Conservation (phyloP, 1,284 basidiomycete genomes). For the Ganoderma meredithae region DNA sequence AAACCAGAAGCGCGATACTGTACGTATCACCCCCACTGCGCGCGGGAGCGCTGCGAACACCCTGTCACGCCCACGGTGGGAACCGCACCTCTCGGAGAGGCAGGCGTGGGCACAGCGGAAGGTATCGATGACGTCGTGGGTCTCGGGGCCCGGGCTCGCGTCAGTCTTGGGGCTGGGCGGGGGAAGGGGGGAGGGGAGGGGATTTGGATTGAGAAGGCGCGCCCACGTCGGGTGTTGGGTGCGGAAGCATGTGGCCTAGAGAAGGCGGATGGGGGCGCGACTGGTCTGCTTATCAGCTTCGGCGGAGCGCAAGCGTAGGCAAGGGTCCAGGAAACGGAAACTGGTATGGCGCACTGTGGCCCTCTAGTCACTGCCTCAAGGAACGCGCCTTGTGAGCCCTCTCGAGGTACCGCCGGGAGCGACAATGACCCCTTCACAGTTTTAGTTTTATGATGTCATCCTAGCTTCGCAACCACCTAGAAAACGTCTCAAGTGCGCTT, state of each 20-base stretch:
- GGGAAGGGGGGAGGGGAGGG: not conserved
- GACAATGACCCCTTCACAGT: not conserved
- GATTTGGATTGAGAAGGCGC: not conserved
- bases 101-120: not conserved
- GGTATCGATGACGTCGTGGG: not conserved
- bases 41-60: not conserved
- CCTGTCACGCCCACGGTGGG: not conserved
- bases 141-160: not conserved
- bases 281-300: not conserved
- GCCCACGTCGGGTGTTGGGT: not conserved
- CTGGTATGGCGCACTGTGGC: not conserved
- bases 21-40: not conserved
- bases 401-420: not conserved
- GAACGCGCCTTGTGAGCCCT: not conserved
- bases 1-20: not conserved
- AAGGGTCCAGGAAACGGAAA: not conserved
- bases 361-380: not conserved
- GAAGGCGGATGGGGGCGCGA: not conserved
- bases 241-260: not conserved
- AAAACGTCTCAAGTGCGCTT: not conserved
- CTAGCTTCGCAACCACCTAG: not conserved
- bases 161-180: not conserved
- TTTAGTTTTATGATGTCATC: not conserved
- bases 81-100: not conserved
- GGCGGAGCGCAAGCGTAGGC: not conserved